Percentiles rank a stretch among this genome's conserved stretches.
Evolutionary conservation across 2,329 filamentous ascomycete species (phyloP).

Genomic region (Ophiostoma sp.): DNA sequence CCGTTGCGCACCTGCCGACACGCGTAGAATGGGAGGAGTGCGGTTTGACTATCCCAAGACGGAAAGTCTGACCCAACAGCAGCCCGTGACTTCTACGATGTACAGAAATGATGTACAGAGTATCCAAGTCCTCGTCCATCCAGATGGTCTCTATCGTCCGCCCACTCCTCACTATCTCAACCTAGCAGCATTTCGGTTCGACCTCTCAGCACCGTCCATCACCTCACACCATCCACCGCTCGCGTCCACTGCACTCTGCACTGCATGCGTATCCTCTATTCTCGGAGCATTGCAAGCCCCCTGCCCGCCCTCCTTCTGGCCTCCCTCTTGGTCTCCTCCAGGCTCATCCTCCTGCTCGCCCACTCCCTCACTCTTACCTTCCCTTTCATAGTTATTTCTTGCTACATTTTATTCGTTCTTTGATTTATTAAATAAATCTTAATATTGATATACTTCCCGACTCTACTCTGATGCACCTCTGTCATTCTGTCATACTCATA

Average conservation of each 20-base stretch:
- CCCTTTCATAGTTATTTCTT: not conserved
- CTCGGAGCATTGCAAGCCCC: not conserved
- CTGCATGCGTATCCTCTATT: not conserved
- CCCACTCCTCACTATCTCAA: not conserved
- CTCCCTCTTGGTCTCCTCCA: not conserved
- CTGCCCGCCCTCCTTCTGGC: constrained; percentile 8
- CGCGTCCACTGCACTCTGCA: not conserved
- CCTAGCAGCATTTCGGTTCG: not conserved
- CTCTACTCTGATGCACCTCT: not conserved
- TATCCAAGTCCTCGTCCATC: not conserved
- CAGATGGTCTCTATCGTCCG: not conserved
- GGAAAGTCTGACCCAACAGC: constrained; percentile 4
- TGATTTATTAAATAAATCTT: not conserved
- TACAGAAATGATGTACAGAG: no score
- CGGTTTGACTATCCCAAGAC: not conserved
- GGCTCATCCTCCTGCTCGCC: not conserved
- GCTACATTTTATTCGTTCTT: not conserved
- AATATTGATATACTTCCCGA: not conserved
- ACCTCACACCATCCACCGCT: not conserved
- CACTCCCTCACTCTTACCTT: not conserved
- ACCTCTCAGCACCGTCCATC: not conserved
- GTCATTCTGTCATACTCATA: constrained; percentile 5
- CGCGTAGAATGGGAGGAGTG: not conserved
- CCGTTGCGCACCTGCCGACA: not conserved
- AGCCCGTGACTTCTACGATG: not conserved